A percentile compares a stretch with the other conserved stretches of the same genome.
Evolutionary conservation across 768 basidiomycete species (phyloP).

Genomic region (Lactarius evosmus): DNA sequence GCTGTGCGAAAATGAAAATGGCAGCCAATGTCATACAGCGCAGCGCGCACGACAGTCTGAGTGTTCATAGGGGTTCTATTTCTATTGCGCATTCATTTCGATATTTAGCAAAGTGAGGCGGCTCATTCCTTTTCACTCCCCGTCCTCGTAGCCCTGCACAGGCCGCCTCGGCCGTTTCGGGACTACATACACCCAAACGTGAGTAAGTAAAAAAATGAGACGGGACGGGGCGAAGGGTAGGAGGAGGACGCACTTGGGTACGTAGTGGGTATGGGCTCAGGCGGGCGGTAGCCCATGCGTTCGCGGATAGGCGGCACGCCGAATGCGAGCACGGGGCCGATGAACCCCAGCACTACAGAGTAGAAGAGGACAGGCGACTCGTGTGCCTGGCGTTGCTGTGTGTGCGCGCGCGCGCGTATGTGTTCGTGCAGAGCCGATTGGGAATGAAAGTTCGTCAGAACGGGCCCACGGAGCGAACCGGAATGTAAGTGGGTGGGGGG

Average conservation of each 20-base stretch:
- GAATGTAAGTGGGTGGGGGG: neutral
- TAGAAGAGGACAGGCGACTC: constrained; percentile 91
- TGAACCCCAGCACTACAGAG: constrained; percentile 68
- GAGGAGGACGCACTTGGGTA: constrained; percentile 62
- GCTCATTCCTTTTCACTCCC: constrained; percentile 29
- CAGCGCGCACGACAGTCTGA: too few relatives aligned
- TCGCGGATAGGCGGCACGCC: constrained; percentile 77
- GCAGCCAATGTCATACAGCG: too few relatives aligned
- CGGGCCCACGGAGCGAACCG: neutral
- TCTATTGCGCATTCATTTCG: neutral
- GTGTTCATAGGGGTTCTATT: too few relatives aligned
- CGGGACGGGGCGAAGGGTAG: neutral
- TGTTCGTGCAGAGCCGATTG: neutral
- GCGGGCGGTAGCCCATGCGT: constrained; percentile 64
- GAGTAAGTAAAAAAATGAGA: neutral
- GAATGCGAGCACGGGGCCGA: constrained; percentile 73
- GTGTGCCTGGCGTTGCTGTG: constrained; percentile 85
- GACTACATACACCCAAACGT: constrained; percentile 40
- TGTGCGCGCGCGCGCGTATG: neutral
- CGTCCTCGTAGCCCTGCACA: constrained; percentile 75
- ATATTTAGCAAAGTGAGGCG: too few relatives aligned
- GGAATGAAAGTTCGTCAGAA: neutral
- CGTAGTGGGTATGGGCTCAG: constrained; percentile 68
- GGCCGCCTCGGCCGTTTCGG: constrained; percentile 67
- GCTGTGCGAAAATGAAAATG: too few relatives aligned